Conservation (phyloP, 2,329 filamentous ascomycete genomes). For the Botrytis squamosa region DNA sequence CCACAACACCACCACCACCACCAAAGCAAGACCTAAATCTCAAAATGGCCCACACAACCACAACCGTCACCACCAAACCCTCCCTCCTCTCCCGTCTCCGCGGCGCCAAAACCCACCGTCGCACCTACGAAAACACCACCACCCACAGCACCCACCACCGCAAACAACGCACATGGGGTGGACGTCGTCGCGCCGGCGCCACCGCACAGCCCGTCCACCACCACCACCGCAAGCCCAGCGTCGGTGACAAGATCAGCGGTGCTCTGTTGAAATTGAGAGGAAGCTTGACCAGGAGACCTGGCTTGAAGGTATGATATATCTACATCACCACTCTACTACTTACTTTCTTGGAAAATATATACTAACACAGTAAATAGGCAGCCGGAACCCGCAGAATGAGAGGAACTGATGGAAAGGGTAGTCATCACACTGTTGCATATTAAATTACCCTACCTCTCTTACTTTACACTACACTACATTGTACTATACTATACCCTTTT, state of each 20-base stretch:
- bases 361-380: conserved; percentile 49
- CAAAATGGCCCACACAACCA: conserved; percentile 20
- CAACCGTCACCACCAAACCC: conserved; percentile 16
- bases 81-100: conserved; percentile 9
- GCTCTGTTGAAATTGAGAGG: conserved; percentile 73
- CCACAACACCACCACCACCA: conserved; percentile 14
- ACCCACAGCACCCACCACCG: background rate
- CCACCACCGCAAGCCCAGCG: conserved; percentile 25
- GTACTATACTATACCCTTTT: background rate
- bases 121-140: conserved; percentile 10
- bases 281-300: conserved; percentile 64
- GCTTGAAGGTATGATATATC: conserved; percentile 59
- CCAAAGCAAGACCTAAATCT: background rate
- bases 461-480: background rate
- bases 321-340: background rate
- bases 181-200: background rate
- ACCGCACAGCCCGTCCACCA: background rate
- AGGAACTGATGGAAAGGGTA: conserved; percentile 68
- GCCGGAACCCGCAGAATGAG: conserved; percentile 72
- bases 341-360: fast-evolving
- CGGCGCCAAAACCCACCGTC: conserved; percentile 10
- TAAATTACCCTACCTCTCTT: background rate
- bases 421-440: conserved; percentile 36
- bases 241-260: conserved; percentile 77
- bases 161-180: background rate